Evolutionary conservation across 805 yeast genomes (phyloP).

Genomic region (Naumovozyma baii): DNA sequence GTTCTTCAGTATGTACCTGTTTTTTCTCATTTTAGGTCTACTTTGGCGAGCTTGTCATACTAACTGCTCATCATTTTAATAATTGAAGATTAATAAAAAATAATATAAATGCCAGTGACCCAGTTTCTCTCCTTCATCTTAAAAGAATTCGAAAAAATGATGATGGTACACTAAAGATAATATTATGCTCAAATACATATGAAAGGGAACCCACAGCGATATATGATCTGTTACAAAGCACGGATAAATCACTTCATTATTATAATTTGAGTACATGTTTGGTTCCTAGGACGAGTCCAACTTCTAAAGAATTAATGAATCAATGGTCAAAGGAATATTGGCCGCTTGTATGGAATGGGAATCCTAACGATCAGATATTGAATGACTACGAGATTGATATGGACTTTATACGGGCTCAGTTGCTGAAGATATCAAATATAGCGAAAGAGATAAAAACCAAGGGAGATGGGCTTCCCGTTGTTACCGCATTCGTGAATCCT

Average conservation of each 20-base stretch:
- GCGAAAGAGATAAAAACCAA: slow-evolving; percentile 16
- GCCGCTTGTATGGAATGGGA: slow-evolving; percentile 94
- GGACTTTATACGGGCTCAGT: slow-evolving; percentile 27
- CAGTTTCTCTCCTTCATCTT: slow-evolving; percentile 29
- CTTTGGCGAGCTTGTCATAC: too few species aligned
- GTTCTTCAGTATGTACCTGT: slow-evolving; percentile 16
- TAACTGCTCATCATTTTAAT: neutral
- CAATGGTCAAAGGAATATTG: slow-evolving; percentile 64
- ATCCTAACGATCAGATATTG: slow-evolving; percentile 64
- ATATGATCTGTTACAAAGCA: neutral
- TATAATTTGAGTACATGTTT: slow-evolving; percentile 14
- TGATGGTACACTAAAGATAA: slow-evolving; percentile 20
- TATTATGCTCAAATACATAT: slow-evolving; percentile 35
- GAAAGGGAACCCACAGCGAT: neutral
- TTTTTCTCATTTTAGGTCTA: too few species aligned
- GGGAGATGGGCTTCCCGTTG: slow-evolving; percentile 35
- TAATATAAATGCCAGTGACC: slow-evolving; percentile 20
- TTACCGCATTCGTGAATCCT: slow-evolving; percentile 59
- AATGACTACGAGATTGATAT: slow-evolving; percentile 47
- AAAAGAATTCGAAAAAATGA: slow-evolving; percentile 43
- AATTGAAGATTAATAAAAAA: slow-evolving; percentile 18
- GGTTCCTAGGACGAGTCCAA: slow-evolving; percentile 59
- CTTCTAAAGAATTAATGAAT: slow-evolving; percentile 52
- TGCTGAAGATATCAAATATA: slow-evolving; percentile 9
- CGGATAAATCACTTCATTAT: slow-evolving; percentile 9